Evolutionary conservation across 768 basidiomycete genomes (phyloP), one percentile per base, ranked within the genome.

Genomic region (Termitomyces bulborhizus): DNA sequence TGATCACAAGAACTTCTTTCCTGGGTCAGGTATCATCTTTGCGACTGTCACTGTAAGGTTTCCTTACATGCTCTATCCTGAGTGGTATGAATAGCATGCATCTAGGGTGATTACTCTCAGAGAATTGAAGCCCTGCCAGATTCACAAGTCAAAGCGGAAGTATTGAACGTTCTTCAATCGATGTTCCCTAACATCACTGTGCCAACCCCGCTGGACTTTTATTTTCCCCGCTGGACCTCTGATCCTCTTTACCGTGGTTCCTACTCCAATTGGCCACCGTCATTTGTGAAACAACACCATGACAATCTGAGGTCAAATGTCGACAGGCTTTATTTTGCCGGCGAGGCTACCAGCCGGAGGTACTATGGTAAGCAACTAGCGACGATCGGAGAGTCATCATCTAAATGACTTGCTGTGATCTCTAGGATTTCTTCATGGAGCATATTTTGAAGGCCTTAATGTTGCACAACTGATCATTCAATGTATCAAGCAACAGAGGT

Each of bases 261-360:
- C 3, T 88, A 84, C 60, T 82, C 81, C 21, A 88, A 86, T 56
- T 88, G 85, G 85, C 85, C 84, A 0, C 74, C 86, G 0, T 75
- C 81, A 3, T 85, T 85, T 58, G 66, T 79, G 12, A 73, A 72
- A 15, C 69, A 66, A 8, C 81, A 85, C 50, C 73, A 81, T 18
- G 68, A 76, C 27, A 84, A 86, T 61, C 61, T 86, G 46, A 73
- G 79, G 54, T 80, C 81, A 5, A 82, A 80, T 21, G 70, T 86
- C 15, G 69, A 69, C 4, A 70, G 73, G 8, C 70, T 86, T 16
- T 85, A 79, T 75, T 86, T 86, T 58, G 78, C 83, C 0, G 84
- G 84, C 3, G 84, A 86, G 63, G 82, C 78, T 7, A 84, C 78
- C 11, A 84, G 77, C 53, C 65, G 72, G 47, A 73, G 78, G 57